A percentile compares a stretch with the other conserved stretches of the same genome.
Conservation (phyloP, 768 basidiomycete genomes). For the Chlorophyllum brunneum region DNA sequence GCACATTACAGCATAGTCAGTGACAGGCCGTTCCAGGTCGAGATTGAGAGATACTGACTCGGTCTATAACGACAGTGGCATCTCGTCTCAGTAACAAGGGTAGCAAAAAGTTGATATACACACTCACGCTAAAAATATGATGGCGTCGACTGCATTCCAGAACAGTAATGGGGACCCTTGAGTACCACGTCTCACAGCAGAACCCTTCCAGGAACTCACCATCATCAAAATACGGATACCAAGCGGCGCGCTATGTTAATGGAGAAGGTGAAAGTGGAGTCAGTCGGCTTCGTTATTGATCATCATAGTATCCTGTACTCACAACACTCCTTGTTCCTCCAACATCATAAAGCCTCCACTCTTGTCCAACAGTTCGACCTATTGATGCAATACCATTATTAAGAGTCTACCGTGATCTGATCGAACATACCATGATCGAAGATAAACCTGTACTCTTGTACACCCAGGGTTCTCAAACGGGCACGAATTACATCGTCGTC, state of each 20-base stretch:
- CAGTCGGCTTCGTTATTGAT: neutral
- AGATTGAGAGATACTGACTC: slow-evolving; percentile 27
- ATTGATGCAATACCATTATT: neutral
- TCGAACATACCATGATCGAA: slow-evolving; percentile 55
- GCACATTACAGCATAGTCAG: slow-evolving; percentile 19
- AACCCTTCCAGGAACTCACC: slow-evolving; percentile 28
- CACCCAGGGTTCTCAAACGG: slow-evolving; percentile 71
- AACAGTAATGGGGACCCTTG: neutral
- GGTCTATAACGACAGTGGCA: slow-evolving; percentile 28
- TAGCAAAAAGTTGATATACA: neutral
- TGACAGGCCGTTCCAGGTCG: neutral
- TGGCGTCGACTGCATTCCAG: slow-evolving; percentile 53
- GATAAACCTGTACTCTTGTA: slow-evolving; percentile 69
- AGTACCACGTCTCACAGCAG: neutral
- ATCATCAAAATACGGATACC: slow-evolving; percentile 82
- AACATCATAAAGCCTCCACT: slow-evolving; percentile 82
- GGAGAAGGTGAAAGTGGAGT: slow-evolving; percentile 10
- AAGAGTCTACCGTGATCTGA: neutral
- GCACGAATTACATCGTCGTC: slow-evolving; percentile 80
- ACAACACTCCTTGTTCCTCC: slow-evolving; percentile 72
- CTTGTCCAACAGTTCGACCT: slow-evolving; percentile 60
- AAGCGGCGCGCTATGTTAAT: slow-evolving; percentile 54
- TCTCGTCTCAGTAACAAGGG: slow-evolving; percentile 6
- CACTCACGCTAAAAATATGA: slow-evolving; percentile 75
- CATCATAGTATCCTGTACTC: slow-evolving; percentile 21